Conservation (phyloP, 106 monocot genomes). For the Acanthochlamys bracteata region DNA sequence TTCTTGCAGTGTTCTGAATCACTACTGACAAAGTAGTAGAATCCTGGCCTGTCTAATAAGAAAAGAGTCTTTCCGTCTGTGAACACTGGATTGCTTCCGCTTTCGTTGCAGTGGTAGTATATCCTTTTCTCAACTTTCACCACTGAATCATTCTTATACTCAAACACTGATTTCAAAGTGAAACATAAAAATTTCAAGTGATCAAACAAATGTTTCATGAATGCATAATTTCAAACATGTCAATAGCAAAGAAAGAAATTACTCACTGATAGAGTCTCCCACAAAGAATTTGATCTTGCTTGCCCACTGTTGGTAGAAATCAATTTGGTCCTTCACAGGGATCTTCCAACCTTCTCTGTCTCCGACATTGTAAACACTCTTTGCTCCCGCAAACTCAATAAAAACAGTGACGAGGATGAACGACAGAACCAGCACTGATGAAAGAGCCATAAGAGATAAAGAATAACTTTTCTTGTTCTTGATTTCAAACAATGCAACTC, state of each 20-base stretch:
- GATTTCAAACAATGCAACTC: no score
- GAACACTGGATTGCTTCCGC: neutral
- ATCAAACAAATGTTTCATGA: neutral
- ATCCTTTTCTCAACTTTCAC: slow-evolving; percentile 2
- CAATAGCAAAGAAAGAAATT: neutral
- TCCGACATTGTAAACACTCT: slow-evolving; percentile 1
- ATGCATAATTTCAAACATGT: neutral
- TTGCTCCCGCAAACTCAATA: neutral
- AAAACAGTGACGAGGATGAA: neutral
- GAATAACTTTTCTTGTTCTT: no score
- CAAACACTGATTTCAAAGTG: slow-evolving; percentile 4
- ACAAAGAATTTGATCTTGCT: neutral
- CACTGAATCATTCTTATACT: slow-evolving; percentile 5
- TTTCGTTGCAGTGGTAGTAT: slow-evolving; percentile 10
- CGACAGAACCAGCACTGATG: neutral
- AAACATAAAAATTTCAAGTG: neutral
- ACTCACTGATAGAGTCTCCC: slow-evolving; percentile 6
- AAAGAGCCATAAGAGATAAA: neutral
- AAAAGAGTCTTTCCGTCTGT: slow-evolving; percentile 1
- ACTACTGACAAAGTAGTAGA: slow-evolving; percentile 8
- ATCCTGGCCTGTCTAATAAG: neutral
- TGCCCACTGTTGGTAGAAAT: slow-evolving; percentile 2
- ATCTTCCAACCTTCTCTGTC: slow-evolving; percentile 1
- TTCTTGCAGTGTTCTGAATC: slow-evolving; percentile 4
- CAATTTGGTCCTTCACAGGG: neutral